Evolutionary conservation across 805 yeast species (phyloP), one percentile per base, ranked within the genome.

Genomic region (Yamadazyma olivae): DNA sequence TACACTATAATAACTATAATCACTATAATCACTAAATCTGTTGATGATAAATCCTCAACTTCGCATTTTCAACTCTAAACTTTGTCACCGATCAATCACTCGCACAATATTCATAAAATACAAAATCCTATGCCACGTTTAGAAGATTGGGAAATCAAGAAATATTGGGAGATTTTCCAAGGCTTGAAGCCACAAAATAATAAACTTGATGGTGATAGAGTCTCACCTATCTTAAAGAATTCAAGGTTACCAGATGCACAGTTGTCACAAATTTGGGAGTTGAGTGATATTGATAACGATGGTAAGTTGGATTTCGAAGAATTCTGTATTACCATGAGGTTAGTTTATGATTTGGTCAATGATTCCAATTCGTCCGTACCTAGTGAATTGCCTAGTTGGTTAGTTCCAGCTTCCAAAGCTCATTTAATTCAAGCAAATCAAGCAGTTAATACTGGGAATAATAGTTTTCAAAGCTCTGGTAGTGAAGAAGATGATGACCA

Each of bases 131-230:
- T 67, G 71, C 89, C 91, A 17, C 79, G 84, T 44, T 64, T 89
- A 42, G 96, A 88, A 59, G 93, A 89, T 50, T 89, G 95, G 84
- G 99, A 93, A 63, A 89, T 90, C 51, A 84, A 89, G 54, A 91
- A 91, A 65, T 93, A 89, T 71, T 93, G 99, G 99, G 95, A 93
- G 61, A 90, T 93, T 31, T 93, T 93, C 70, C 79, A 83, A 45
- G 95, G 96, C 10, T 75, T 93, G 51, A 77, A 78, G 45, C 99
- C 99, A 0, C 78, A 64, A 23, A 75, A 79, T 36, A 89, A 87
- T 54, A 81, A 83, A 54, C 73, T 93, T 22, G 73, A 83, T 16
- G 96, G 96, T 32, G 93, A 84, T 39, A 81, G 83, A 56, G 95
- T 90, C 15, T 75, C 84, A 20, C 81, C 88, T 2, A 93, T 93